These are phyloP conservation scores for Penicillium sp. DNA, from an alignment of 2,329 filamentous ascomycete genomes.

Conservation along the genomic window DNA sequence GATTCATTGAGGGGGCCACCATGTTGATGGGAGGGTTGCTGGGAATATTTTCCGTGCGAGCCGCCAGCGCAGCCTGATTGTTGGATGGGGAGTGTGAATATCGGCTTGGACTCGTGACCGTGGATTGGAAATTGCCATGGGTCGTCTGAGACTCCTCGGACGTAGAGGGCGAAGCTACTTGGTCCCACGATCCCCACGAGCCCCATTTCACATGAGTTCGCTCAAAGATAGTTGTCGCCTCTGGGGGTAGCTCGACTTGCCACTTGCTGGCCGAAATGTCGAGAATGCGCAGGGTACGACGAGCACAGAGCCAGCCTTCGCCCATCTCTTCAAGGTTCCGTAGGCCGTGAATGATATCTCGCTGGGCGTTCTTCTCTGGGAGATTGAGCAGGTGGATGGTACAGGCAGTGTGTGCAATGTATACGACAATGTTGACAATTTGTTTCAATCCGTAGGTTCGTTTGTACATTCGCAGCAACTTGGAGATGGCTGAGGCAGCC, in stretches of 20 bases:
- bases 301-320: constrained; percentile 88
- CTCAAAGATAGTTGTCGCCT: constrained; percentile 74
- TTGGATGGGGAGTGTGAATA: constrained; percentile 19
- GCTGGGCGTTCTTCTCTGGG: constrained; percentile 83
- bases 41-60: constrained; percentile 11
- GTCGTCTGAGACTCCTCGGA: constrained; percentile 29
- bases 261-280: constrained; percentile 85
- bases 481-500: constrained; percentile 86
- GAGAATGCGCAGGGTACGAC: constrained; percentile 81
- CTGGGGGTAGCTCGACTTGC: constrained; percentile 82
- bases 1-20: constrained; percentile 10
- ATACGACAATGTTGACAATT: constrained; percentile 95
- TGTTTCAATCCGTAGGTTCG: constrained; percentile 87
- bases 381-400: constrained; percentile 93
- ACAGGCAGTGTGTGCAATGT: constrained; percentile 91
- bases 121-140: constrained; percentile 17
- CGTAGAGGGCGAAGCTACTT: constrained; percentile 34
- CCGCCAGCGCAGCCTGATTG: constrained; percentile 3
- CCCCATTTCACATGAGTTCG: constrained; percentile 81
- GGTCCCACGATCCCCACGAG: constrained; percentile 58
- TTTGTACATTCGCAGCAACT: constrained; percentile 92
- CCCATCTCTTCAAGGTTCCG: constrained; percentile 94
- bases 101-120: constrained; percentile 20
- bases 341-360: constrained; percentile 87
- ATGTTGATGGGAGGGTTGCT: constrained; percentile 10